Evolutionary conservation across 140 eudicot genomes (phyloP).

Genomic region (Senecio squalidus): DNA sequence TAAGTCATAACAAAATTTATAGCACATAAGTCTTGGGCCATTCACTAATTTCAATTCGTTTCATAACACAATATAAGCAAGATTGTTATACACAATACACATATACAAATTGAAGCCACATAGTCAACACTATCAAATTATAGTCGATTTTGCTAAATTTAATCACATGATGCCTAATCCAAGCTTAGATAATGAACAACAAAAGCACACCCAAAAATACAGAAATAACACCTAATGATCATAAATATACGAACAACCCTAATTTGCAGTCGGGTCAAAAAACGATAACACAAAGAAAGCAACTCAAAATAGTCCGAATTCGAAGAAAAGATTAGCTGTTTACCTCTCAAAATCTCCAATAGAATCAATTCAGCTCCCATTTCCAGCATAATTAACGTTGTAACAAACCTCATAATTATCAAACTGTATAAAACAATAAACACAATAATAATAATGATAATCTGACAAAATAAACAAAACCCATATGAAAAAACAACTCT

Average conservation of each 20-base stretch:
- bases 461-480: slow-evolving; percentile 16
- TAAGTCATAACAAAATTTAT: too few species aligned
- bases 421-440: slow-evolving; percentile 14
- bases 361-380: slow-evolving; percentile 20
- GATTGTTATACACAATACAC: background rate
- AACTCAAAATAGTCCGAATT: background rate
- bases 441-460: slow-evolving; percentile 3
- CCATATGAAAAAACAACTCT: slow-evolving; percentile 18
- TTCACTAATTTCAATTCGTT: background rate
- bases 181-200: background rate
- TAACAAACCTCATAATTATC: slow-evolving; percentile 9
- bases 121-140: slow-evolving; percentile 7
- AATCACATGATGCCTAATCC: background rate
- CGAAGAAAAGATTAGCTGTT: background rate
- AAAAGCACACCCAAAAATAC: background rate
- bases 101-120: slow-evolving; percentile 9
- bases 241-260: slow-evolving; percentile 16
- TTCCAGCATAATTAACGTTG: slow-evolving; percentile 12
- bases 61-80: background rate
- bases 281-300: background rate
- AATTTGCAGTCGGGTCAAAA: background rate
- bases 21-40: too few species aligned
- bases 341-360: slow-evolving; percentile 29
- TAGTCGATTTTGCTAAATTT: background rate
- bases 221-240: background rate